Base-by-base conservation (phyloP, 768 basidiomycete genomes). In the Suillus spraguei region DNA sequence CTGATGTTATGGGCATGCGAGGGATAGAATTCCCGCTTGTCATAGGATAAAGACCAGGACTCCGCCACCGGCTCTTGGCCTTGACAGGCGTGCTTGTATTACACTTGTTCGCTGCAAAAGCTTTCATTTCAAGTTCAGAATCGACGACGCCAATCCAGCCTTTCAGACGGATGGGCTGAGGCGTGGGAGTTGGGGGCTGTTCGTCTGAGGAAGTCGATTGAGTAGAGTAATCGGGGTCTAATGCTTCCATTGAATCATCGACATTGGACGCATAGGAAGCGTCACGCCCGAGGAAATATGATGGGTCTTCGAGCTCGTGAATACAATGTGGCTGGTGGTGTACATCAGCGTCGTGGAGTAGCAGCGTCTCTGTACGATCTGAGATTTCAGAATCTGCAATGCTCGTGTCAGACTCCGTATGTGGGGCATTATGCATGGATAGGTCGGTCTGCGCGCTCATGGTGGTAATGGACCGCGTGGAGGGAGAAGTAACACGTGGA, bases 61-160 rank as follows among this genome's bases (percentile, higher is more conserved):
- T 11, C n/a, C 66, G 65, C 6, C 64, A 55, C 41, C n/a, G 46
- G 5, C 50, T 53, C 5, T 64, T 71, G 10, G 66, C 63, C 53
- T 75, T 74, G 5, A 70, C 72, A 33, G 72, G 72, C 17, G 72
- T 74, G 22, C 72, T 74, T 0, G 72, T 68, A 7, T 74, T 74
- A n/a, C 67, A 65, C 44, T 61, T 42, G 14, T 74, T 80, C 13
- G 71, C 71, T 56, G 82, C 80, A 66, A 86, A 90, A 0, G 79
- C 79, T 16, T 78, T 75, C 6, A 89, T 69, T 66, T 90, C 87
- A 3, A 73, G 67, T 5, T 80, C 79, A 64, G 85, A 76, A 64
- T 89, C 85, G 10, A 85, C 84, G 3, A 77, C 74, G 28, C 81
- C 76, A 42, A 90, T 87, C 76, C 80, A 84, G 0, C 87, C 88